Evolutionary conservation across 2,329 filamentous ascomycete species (phyloP), one percentile per base, ranked within the genome.

Genomic region (Fusarium cyanostomum): DNA sequence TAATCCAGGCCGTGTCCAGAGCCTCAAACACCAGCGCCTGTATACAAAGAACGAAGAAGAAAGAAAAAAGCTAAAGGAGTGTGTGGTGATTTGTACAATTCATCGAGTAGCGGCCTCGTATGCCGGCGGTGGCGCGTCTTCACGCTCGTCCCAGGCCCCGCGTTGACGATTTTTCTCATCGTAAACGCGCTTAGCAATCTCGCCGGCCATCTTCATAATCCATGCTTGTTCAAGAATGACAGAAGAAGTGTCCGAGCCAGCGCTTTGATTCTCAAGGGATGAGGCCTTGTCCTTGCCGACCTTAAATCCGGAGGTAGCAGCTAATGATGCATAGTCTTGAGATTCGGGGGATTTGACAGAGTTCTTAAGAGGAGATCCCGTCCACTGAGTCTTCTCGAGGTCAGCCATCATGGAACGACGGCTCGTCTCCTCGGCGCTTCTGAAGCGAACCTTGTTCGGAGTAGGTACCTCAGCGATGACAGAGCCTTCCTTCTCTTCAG

Each of bases 151-250:
- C 75, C 75, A 77, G 15, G 59, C 53, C 54, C 70, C 66, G 38
- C 56, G 67, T 48, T 72, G 71, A 35, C 82, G 80, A 51, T 82
- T 80, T 78, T 97, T 95, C 78, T 97, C 92, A 68, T 97, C 92
- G 66, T 94, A 92, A 65, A 96, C 92, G 53, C 92, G 90, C 46
- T 89, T 83, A 31, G 93, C 92, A 70, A 98, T 94, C 76, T 98
- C 95, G 64, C 89, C 89, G 6, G 94, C 94, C 86, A 99, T 95
- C 80, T 97, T 95, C 80, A 90, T 88, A 78, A 95, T 90, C 91
- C 92, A 95, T 3, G 91, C 92, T 75, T 92, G 89, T 73, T 93
- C 90, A 24, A 92, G 80, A 44, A 92, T 91, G 26, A 84, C 81
- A 0, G 84, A 84, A 11, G 83, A 81, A 6, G 79, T 81, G 28